Base-by-base conservation (phyloP, 352 stramenopile species). In the Phytophthora quininea region DNA sequence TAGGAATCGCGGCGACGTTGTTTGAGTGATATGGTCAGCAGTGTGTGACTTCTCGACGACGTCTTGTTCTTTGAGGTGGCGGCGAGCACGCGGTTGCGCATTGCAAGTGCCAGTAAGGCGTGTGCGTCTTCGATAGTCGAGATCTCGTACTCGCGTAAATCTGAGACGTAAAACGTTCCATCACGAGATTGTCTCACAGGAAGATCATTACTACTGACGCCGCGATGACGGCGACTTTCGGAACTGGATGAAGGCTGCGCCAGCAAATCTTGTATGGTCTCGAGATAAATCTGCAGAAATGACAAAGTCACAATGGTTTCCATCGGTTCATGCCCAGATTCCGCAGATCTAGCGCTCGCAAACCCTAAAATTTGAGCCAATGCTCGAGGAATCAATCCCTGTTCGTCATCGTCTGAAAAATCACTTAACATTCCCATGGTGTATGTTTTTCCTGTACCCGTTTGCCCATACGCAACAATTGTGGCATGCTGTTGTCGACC, bases 271-370 rank as follows among this genome's bases (percentile, higher is more conserved):
- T 93, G 79, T 47, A 93, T 73, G 8, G 63, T 86, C 50, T 91
- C 82, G n/a, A 93, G 76, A 38, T 93, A 91, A 64, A 93, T 93
- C 53, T 91, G 82, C 24, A 90, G 48, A 51, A 91, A 91, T 14
- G 77, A 88, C 65, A 93, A 79, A 9, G 67, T 72, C 40, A 79
- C 62, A 1, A 79, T 53, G 0, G 75, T 58, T 29, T 54, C 24
- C 3, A 35, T 42, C n/a, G 15, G 40, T 35, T 62, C 54, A 24
- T 48, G 10, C 3, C 52, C 5, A 38, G 58, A 56, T 4, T 14
- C 11, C 35, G 82, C 80, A 10, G 45, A 56, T 3, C 31, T 60
- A n/a, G 53, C 38, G 37, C 19, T 24, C 19, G 69, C 53, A 54
- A 78, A 84, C 1, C 63, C 58, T 24, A 91, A 58, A 37, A 91